Evolutionary conservation across 1,284 basidiomycete species (phyloP), one percentile per base, ranked within the genome.

Genomic region (Apiotrichum porosum): DNA sequence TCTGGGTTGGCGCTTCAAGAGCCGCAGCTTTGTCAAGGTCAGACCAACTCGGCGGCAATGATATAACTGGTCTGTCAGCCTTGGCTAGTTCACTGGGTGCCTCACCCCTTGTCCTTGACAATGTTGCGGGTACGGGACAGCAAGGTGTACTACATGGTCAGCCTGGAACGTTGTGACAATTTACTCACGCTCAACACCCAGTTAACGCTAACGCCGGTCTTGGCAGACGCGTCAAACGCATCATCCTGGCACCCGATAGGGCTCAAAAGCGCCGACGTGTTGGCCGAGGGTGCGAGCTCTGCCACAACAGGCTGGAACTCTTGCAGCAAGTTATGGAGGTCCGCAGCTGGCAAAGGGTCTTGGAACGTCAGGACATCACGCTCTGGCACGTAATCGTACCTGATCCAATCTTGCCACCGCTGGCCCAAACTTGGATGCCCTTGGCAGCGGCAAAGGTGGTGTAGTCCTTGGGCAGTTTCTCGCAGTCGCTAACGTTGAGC

Each of bases 151-250:
- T 69, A 51, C 21, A 2, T 1, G 6, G 28, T 51, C 23, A 48
- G 48, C 14, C 9, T 14, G 14, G 24, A 19, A 9, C 2, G 3
- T 15, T 2, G 2, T 2, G n/a, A 65, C n/a, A n/a, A n/a, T n/a
- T n/a, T n/a, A n/a, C 69, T 58, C 51, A 72, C 68, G n/a, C 65
- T 61, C 45, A 74, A 43, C 9, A 71, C 68, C 69, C 71, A 74
- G 49, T 59, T 53, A 2, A 69, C 63, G 1, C 47, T 33, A 5
- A 71, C 68, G 10, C 54, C 65, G 3, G 50, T 49, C 23, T 52
- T 17, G 1, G 37, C 32, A 4, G 31, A n/a, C 3, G 53, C 52
- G 9, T 59, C 56, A 34, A 55, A 68, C 14, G 60, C 54, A 43
- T 66, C 62, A 3, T 52, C 58, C 10, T 54, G 19, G 12, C 69